Evolutionary conservation across 2,329 filamentous ascomycete genomes (phyloP).

Genomic region (Apiospora pterosperma): DNA sequence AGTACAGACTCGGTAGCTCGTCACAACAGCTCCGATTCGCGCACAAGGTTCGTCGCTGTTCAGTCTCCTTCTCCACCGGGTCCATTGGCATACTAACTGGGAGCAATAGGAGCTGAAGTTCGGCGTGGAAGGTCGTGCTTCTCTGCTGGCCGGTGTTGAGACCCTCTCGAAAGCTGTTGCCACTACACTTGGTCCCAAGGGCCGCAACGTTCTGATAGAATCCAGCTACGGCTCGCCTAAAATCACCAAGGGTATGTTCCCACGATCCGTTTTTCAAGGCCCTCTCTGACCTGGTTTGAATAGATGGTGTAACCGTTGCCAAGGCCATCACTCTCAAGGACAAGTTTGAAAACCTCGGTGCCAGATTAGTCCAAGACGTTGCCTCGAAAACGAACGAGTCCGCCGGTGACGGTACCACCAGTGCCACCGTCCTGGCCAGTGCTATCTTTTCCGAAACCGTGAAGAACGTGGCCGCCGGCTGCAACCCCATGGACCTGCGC

Average conservation of each 20-base stretch:
- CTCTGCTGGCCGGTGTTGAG: slow-evolving; percentile 90
- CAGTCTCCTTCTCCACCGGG: background rate
- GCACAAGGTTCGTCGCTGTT: slow-evolving; percentile 73
- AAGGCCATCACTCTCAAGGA: slow-evolving; percentile 91
- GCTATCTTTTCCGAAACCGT: slow-evolving; percentile 99
- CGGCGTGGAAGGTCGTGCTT: slow-evolving; percentile 86
- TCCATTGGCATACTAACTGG: slow-evolving; percentile 11
- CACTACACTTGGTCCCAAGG: slow-evolving; percentile 95
- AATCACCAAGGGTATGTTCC: slow-evolving; percentile 88
- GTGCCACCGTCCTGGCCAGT: slow-evolving; percentile 92
- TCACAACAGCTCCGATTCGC: slow-evolving; percentile 93
- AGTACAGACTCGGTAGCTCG: slow-evolving; percentile 62
- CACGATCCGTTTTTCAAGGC: background rate
- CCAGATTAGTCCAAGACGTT: slow-evolving; percentile 93
- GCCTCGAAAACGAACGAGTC: slow-evolving; percentile 99
- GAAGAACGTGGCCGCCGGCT: slow-evolving; percentile 98
- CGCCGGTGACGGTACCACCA: slow-evolving; percentile 97
- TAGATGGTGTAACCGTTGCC: slow-evolving; percentile 85
- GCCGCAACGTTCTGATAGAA: slow-evolving; percentile 97
- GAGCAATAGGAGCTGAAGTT: slow-evolving; percentile 86
- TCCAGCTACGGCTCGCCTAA: slow-evolving; percentile 98
- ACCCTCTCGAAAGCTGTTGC: slow-evolving; percentile 95
- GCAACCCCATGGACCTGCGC: slow-evolving; percentile 99
- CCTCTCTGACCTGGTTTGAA: slow-evolving; percentile 17
- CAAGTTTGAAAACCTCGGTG: slow-evolving; percentile 99